Evolutionary conservation across 495 filamentous ascomycete genomes (phyloP), one percentile per base, ranked within the genome.

Genomic region (Penicillium cosmopolitanum): DNA sequence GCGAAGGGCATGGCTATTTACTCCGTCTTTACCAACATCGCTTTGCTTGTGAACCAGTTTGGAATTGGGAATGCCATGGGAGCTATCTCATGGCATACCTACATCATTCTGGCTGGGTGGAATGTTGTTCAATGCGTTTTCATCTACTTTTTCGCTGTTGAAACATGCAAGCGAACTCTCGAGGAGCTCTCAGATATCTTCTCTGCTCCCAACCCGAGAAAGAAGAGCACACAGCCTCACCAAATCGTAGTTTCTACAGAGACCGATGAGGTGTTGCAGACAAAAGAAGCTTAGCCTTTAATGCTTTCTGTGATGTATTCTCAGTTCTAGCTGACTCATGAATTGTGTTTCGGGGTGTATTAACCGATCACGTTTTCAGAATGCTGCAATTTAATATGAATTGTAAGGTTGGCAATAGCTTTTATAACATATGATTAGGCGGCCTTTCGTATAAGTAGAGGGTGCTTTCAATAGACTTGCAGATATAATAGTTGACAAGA

Each of bases 111-210:
- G 61, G 79, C 85, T 50, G 79, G 84, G 64, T 88, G 85, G 85
- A 78, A 84, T 56, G 63, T 81, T 11, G 62, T 86, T 44, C 79
- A 86, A 62, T 74, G 73, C 48, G 55, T 64, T 15, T 57, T 84
- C 9, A 87, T 88, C 48, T 90, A 85, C 69, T 85, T 88, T 62
- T 79, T 87, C 57, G 87, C 87, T 63, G 82, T 86, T 0, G 89
- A 92, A 69, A 91, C 88, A 5, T 82, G 81, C 25, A 83, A 83
- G 13, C 82, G 82, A 50, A 90, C 88, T 6, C 79, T 92, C 44
- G 89, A 91, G 68, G 87, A 91, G 70, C 70, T 92, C 35, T 77
- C 80, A 31, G 82, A 84, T 61, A 84, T 91, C 51, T 91, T 92
- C 68, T 77, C 86, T 56, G 73, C 75, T 7, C 63, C 55, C 8